These are phyloP conservation scores for Lumnitzera racemosa DNA, from an alignment of 345 rosid genomes.

Conservation along the genomic window DNA sequence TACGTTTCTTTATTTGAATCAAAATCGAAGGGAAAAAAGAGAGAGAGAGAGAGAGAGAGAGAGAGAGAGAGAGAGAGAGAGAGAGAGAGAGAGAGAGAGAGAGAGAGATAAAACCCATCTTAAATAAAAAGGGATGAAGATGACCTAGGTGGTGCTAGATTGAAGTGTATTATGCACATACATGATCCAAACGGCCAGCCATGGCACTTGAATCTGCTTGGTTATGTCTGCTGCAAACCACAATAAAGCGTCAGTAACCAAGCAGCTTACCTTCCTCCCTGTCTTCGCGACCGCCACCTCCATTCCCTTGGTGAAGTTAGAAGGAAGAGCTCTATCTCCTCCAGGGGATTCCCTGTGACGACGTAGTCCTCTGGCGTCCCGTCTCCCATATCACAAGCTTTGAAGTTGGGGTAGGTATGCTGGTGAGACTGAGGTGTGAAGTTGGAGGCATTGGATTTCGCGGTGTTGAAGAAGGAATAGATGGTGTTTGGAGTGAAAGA, in stretches of 20 bases:
- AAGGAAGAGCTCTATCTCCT: constrained; percentile 24
- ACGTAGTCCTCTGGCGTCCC: constrained; percentile 26
- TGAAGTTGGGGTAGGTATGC: constrained; percentile 3
- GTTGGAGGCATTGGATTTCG: constrained; percentile 13
- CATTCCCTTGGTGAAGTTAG: constrained; percentile 22
- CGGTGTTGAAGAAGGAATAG: constrained; percentile 32
- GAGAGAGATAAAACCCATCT: too few species aligned
- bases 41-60: too few species aligned
- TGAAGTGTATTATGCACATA: too few species aligned
- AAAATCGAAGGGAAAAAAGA: too few species aligned
- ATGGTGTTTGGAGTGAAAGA: constrained; percentile 7
- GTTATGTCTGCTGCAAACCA: constrained; percentile 44
- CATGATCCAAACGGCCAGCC: constrained; percentile 31
- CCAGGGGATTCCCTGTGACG: constrained; percentile 15
- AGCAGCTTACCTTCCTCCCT: constrained; percentile 21
- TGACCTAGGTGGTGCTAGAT: too few species aligned
- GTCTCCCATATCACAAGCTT: constrained; percentile 19
- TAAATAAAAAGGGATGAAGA: too few species aligned
- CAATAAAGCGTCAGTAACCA: constrained; percentile 41
- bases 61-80: too few species aligned
- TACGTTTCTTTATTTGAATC: too few species aligned
- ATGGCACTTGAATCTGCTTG: constrained; percentile 29
- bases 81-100: too few species aligned
- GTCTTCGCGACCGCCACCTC: constrained; percentile 15
- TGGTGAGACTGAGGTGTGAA: neutral